Evolutionary conservation across 768 basidiomycete species (phyloP), one percentile per base, ranked within the genome.

Genomic region (Mycena galopus): DNA sequence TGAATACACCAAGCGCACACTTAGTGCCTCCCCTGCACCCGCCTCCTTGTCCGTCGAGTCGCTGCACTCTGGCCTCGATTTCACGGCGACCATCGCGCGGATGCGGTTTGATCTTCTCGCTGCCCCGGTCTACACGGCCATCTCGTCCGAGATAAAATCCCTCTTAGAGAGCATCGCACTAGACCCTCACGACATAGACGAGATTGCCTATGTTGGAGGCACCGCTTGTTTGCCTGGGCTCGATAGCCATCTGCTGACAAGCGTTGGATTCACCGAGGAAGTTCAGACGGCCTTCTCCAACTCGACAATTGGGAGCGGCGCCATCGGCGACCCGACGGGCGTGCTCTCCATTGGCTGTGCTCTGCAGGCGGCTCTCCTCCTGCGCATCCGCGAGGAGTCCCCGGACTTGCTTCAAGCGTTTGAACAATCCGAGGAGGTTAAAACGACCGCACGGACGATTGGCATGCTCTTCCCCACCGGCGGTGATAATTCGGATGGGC

Each of bases 21-120:
- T 99, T 74, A 92, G 91, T 62, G 97, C 97, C 0, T 93, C 92
- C 5, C 89, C 93, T 3, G 93, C 93, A 17, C 94, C 96, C 1
- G 96, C 96, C 2, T 94, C 94, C 1, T 95, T 96, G 82, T 93
- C 94, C 19, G 94, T 99, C 74, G 96, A 98, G 82, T 95, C 94
- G 0, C 88, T 99, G 76, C 97, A 97, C 81, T 96, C 97, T 69
- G 97, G 97, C 1, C 79, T 94, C 42, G 97, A 99, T 82, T 96
- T 92, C 79, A 96, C 94, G 4, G 93, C 91, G 10, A 87, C 89
- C 12, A 87, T 91, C 78, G 74, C 74, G n/a, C 85, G 88, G 19
- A 84, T 90, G 84, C 85, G 90, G 21, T 91, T 91, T 80, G 91
- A 92, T 73, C 86, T 92, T 80, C 85, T 92, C 76, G 88, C 88